Evolutionary conservation across 495 filamentous ascomycete species (phyloP), one percentile per base, ranked within the genome.

Genomic region (Neurospora sp.): DNA sequence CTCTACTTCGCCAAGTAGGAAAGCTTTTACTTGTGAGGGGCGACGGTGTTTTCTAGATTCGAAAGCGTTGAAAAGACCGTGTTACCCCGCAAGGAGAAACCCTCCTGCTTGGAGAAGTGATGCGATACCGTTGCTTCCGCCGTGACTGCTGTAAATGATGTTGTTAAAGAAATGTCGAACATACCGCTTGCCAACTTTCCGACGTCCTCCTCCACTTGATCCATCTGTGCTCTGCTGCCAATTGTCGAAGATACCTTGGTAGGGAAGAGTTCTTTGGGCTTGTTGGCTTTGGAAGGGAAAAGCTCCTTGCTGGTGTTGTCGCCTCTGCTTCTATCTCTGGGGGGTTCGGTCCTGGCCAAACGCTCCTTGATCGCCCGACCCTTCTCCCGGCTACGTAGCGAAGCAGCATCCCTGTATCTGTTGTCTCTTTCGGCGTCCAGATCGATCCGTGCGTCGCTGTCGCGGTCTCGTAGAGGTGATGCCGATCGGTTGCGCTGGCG

Each of bases 251-350:
- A 73, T 9, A 84, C 79, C 75, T 89, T 91, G 70, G 83, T 85
- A 0, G 92, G 91, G 78, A 96, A 92, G 3, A 94, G 86, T 74
- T 96, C 92, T 73, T 91, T 92, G n/a, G 75, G 54, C 4, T 71
- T 73, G 72, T 78, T 80, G 35, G 83, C 81, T 74, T 88, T 90
- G 71, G 84, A 84, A 0, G 92, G 91, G 79, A 95, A 92, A 6
- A 94, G 86, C 73, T 95, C 92, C 70, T 90, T 91, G 46, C 70
- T 72, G 40, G 74, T 79, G 69, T 78, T 82, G 10, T 81, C 79
- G 54, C 2, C 27, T 66, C 27, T 62, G 54, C 23, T 62, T 62
- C 54, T 31, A 0, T 62, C 23, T 31, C 54, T 66, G 54, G 54
- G 31, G 54, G 54, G 31, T 37, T 35, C 54, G 6, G 54, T 66